Base-by-base conservation (phyloP, 2,329 filamentous ascomycete genomes). In the Cercospora nicotianae region DNA sequence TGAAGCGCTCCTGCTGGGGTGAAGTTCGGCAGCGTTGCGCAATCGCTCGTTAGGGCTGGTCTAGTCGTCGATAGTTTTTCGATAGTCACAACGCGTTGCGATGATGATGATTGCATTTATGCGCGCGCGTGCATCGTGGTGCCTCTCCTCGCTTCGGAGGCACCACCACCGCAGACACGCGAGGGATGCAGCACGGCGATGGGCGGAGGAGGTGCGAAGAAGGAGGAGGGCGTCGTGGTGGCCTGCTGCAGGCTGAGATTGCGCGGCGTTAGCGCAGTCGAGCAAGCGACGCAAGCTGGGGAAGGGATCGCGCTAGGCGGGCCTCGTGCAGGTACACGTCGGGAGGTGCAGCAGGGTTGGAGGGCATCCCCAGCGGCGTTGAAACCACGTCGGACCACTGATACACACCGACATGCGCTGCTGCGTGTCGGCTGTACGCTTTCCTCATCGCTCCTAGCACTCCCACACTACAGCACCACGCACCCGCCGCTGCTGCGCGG, bases 31-130 rank as follows among this genome's bases (percentile, higher is more conserved):
- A 31, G 53, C 53, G 53, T 57, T 57, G 53, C 53, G 53, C 53
- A 57, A 57, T 57, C 23, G 53, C 23, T 18, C 16, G 53, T 57
- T 30, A 57, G 53, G 53, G 53, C 28, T 31, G 26, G 28, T 57
- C 53, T 57, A 57, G 53, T 57, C 16, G 53, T 31, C 53, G 53
- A 57, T 57, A 57, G 53, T 57, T 12, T 28, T 26, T 31, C 53
- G 28, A 57, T 30, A 31, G 53, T 57, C 28, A 13, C 16, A 13
- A 12, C 18, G 42, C 42, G 42, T 48, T 48, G 18, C 18, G 42
- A 48, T 23, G 18, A 48, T 23, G 42, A 48, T 48, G 33, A 39
- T 39, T 12, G 10, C 10, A 26, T 36, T 10, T 39, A n/a, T 39
- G 33, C 33, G 33, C 33, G 33, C 33, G 33, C 33, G 33, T n/a